phyloP scores from a whole-genome alignment of 1,284 basidiomycete species.

The Leccinum solheimii region DNA sequence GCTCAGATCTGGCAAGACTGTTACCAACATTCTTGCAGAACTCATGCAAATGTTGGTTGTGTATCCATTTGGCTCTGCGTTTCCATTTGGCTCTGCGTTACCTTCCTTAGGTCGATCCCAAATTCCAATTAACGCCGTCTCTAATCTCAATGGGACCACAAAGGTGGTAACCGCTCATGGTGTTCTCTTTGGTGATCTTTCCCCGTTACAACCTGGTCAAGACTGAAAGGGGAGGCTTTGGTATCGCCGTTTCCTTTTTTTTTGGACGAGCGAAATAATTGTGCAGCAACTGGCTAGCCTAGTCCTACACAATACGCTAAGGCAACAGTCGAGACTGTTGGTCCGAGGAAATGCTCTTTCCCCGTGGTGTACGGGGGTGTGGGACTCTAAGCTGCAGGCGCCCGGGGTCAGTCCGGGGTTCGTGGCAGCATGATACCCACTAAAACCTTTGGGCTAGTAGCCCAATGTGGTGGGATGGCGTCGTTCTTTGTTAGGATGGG shows the following conservation, averaged over 20 bases:
- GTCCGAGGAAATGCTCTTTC: too few relatives aligned
- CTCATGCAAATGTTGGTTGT: conserved; percentile 51
- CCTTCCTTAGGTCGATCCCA: background rate
- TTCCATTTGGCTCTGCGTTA: background rate
- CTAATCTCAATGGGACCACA: conserved; percentile 39
- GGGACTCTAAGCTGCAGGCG: too few relatives aligned
- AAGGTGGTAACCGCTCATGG: conserved; percentile 49
- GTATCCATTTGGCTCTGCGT: background rate
- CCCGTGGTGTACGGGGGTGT: too few relatives aligned
- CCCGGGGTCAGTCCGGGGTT: too few relatives aligned
- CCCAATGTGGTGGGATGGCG: too few relatives aligned
- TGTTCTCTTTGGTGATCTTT: conserved; percentile 52
- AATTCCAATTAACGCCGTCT: conserved; percentile 1
- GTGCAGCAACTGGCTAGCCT: too few relatives aligned
- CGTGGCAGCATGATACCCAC: too few relatives aligned
- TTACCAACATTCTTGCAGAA: conserved; percentile 57
- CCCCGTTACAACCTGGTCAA: conserved; percentile 28
- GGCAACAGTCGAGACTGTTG: too few relatives aligned
- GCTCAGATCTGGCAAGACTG: conserved; percentile 49
- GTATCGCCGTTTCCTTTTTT: conserved; percentile 16
- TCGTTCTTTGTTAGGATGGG: too few relatives aligned
- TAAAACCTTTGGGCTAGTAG: too few relatives aligned
- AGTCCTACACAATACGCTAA: too few relatives aligned
- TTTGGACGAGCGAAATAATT: too few relatives aligned
- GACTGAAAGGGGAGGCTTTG: conserved; percentile 36